Evolutionary conservation across 257 asterid genomes (phyloP).

Genomic region (Fraxinus excelsior): DNA sequence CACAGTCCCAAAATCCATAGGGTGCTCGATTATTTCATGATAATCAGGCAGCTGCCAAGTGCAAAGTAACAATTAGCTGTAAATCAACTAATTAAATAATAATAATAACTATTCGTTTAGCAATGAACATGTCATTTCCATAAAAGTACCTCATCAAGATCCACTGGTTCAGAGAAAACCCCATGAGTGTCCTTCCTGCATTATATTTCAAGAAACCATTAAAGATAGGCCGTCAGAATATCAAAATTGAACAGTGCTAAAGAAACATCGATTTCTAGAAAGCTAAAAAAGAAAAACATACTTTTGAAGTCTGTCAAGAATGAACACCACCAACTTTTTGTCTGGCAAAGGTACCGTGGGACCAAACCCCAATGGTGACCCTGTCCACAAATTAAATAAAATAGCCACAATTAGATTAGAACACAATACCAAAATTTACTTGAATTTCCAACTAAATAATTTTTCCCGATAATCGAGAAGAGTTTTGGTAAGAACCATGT

Average conservation of each 20-base stretch:
- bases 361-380: constrained; percentile 76
- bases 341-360: constrained; percentile 98
- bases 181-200: constrained; percentile 96
- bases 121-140: constrained; percentile 16
- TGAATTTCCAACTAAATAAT: constrained; percentile 25
- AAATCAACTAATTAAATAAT: constrained; percentile 26
- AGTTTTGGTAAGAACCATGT: constrained; percentile 53
- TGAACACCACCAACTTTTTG: constrained; percentile 85
- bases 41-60: constrained; percentile 95
- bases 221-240: constrained; percentile 19
- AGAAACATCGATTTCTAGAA: constrained; percentile 24
- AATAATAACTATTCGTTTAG: constrained; percentile 4
- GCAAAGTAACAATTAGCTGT: constrained; percentile 38
- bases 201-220: constrained; percentile 22
- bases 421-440: constrained; percentile 26
- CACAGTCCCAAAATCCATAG: constrained; percentile 97
- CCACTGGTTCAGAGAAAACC: constrained; percentile 94
- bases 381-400: constrained; percentile 63
- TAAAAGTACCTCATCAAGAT: constrained; percentile 70
- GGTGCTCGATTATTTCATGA: constrained; percentile 75
- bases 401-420: constrained; percentile 42
- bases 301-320: constrained; percentile 99
- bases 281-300: constrained; percentile 42
- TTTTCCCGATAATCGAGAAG: constrained; percentile 26
- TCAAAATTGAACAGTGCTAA: constrained; percentile 33